Base-by-base conservation (phyloP, 2,329 filamentous ascomycete genomes). In the Sclerotinia minor region DNA sequence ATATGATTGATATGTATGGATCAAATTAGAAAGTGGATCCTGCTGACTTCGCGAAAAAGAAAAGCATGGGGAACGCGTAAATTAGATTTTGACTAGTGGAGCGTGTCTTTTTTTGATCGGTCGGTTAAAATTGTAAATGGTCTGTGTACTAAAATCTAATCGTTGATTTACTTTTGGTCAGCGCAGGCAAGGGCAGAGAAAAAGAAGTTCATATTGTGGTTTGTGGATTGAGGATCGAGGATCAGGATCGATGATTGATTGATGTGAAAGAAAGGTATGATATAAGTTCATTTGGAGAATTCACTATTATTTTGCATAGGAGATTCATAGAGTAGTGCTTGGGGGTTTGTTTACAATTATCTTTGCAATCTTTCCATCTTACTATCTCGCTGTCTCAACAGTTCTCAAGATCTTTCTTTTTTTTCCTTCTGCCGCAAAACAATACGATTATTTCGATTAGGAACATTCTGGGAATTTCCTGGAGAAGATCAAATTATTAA, bases 11-110 rank as follows among this genome's bases (percentile, higher is more conserved):
- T 26, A 32, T 55, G 50, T 38, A 21, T 26, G 61, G 24, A 38
- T 38, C 35, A 38, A 38, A 38, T 38, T 38, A 50, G 53, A 24
- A 35, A 61, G 59, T 35, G 21, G 44, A 35, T 21, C 21, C 38
- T 55, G 67, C 58, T 68, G 67, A 68, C 60, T 65, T 65, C 67
- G 67, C 53, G 67, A 52, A 57, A n/a, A 52, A 49, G 44, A 29
- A 3, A 24, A 58, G 55, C 13, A n/a, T 41, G 32, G 54, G 54
- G 54, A 57, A 54, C 66, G 66, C 66, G 66, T 64, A 35, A 64
- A 64, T 64, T 24, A 17, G 26, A 64, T 29, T 44, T 45, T 64
- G 45, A 11, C 41, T 64, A 64, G 61, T 50, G 61, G 52, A 64
- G n/a, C 32, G 41, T 41, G 41, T 47, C n/a, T 41, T 54, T 41